Evolutionary conservation across 768 basidiomycete species (phyloP).

Genomic region (Heimioporus sp.): DNA sequence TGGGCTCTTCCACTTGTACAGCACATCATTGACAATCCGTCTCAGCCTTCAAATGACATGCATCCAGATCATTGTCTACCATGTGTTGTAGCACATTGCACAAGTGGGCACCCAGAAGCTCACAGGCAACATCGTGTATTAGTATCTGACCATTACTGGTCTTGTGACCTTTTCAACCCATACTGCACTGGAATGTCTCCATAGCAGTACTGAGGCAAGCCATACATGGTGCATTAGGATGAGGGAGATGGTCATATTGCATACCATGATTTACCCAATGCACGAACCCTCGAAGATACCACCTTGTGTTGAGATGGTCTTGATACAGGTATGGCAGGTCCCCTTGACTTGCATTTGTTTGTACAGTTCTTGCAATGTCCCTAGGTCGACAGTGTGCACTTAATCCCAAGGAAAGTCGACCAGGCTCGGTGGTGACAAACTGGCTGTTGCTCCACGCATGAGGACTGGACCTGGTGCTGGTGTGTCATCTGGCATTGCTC

Average conservation of each 20-base stretch:
- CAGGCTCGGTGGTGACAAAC: no score
- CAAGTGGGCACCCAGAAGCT: constrained; percentile 17
- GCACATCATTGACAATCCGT: no score
- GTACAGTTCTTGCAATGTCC: constrained; percentile 16
- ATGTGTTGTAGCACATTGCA: constrained; percentile 28
- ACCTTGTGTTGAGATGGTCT: constrained; percentile 13
- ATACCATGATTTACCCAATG: constrained; percentile 8
- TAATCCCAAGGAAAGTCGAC: no score
- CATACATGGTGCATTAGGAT: constrained; percentile 14
- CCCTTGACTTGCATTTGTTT: constrained; percentile 31
- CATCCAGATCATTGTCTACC: constrained; percentile 40
- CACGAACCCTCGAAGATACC: constrained; percentile 1
- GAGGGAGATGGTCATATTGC: constrained; percentile 3
- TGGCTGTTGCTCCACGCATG: no score
- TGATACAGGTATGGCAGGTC: constrained; percentile 36
- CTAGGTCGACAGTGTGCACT: no score
- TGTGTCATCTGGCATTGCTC: no score
- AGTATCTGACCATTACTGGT: constrained; percentile 32
- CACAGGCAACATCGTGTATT: constrained; percentile 35
- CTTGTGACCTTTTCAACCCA: constrained; percentile 17
- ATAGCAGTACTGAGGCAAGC: constrained; percentile 11
- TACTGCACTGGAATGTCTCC: constrained; percentile 10
- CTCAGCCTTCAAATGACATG: constrained; percentile 41
- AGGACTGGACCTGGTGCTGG: no score
- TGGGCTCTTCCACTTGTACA: no score